phyloP scores from a whole-genome alignment of 2,329 filamentous ascomycete species.

The Gliomastix tumulicola region DNA sequence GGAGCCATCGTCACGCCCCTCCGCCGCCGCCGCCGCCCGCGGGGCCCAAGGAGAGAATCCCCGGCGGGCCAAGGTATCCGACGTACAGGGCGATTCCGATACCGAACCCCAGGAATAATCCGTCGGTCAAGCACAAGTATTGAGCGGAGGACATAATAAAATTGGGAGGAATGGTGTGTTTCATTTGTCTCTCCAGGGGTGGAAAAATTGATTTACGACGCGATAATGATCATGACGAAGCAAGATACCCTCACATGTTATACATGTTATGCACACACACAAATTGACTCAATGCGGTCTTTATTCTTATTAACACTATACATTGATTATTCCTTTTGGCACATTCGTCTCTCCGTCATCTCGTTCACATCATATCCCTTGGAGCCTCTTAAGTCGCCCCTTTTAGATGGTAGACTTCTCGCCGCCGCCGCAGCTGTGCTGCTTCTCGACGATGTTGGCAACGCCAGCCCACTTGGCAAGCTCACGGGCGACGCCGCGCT shows the following conservation, averaged over 20 bases:
- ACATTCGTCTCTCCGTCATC: not conserved
- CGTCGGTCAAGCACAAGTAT: not conserved
- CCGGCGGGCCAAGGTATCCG: conserved; percentile 22
- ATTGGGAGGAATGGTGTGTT: too few relatives aligned
- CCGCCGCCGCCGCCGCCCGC: conserved; percentile 9
- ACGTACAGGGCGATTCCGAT: conserved; percentile 24
- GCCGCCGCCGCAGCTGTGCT: conserved; percentile 4
- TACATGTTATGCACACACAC: too few relatives aligned
- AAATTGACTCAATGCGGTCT: too few relatives aligned
- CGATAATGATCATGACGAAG: too few relatives aligned
- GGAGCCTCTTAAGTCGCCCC: too few relatives aligned
- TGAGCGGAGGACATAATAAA: too few relatives aligned
- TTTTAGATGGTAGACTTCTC: conserved; percentile 3
- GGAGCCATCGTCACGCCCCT: conserved; percentile 2
- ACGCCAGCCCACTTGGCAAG: conserved; percentile 7
- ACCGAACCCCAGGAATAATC: conserved; percentile 16
- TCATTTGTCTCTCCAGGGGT: too few relatives aligned
- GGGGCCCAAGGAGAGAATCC: conserved; percentile 18
- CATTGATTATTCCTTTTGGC: not conserved
- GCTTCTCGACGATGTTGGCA: conserved; percentile 3
- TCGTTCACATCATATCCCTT: not conserved
- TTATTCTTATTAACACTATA: too few relatives aligned
- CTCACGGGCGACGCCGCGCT: conserved; percentile 6
- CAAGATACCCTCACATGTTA: too few relatives aligned
- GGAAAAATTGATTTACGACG: too few relatives aligned